These are phyloP conservation scores for Scutellaria galericulata DNA, from an alignment of 257 asterid genomes.

Conservation along the genomic window DNA sequence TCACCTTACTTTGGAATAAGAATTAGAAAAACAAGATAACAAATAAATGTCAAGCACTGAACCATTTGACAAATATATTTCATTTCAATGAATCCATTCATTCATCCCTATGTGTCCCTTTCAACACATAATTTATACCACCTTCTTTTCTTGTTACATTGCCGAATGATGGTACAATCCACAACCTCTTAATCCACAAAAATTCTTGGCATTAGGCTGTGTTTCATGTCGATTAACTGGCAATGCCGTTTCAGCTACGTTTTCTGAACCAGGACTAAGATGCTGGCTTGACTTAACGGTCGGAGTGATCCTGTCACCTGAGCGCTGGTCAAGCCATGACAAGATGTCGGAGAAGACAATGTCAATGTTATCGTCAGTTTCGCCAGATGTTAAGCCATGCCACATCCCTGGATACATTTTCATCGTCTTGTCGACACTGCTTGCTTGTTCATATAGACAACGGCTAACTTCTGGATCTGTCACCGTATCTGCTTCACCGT, in stretches of 20 bases:
- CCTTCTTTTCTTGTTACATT: conserved; percentile 40
- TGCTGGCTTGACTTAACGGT: conserved; percentile 4
- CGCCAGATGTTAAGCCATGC: conserved; percentile 48
- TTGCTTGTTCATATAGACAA: conserved; percentile 61
- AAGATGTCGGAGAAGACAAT: conserved; percentile 71
- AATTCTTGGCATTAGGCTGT: conserved; percentile 37
- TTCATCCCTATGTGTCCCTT: not conserved
- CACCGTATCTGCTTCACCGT: conserved; percentile 78
- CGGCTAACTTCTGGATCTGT: conserved; percentile 83
- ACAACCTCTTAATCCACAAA: conserved; percentile 57
- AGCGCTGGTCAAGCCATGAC: conserved; percentile 74
- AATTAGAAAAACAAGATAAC: not conserved
- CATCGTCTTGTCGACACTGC: conserved; percentile 76
- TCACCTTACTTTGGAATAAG: not conserved
- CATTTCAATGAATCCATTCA: not conserved
- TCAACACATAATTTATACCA: not conserved
- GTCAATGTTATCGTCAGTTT: conserved; percentile 45
- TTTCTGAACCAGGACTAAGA: conserved; percentile 18
- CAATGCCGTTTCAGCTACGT: conserved; percentile 1
- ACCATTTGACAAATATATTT: not conserved
- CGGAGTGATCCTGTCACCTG: conserved; percentile 6
- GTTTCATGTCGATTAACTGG: conserved; percentile 6
- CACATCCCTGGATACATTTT: conserved; percentile 77
- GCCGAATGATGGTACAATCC: conserved; percentile 58
- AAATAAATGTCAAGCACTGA: not conserved